Base-by-base conservation (phyloP, 108 stramenopile genomes). In the Discostella stelligeroides region DNA sequence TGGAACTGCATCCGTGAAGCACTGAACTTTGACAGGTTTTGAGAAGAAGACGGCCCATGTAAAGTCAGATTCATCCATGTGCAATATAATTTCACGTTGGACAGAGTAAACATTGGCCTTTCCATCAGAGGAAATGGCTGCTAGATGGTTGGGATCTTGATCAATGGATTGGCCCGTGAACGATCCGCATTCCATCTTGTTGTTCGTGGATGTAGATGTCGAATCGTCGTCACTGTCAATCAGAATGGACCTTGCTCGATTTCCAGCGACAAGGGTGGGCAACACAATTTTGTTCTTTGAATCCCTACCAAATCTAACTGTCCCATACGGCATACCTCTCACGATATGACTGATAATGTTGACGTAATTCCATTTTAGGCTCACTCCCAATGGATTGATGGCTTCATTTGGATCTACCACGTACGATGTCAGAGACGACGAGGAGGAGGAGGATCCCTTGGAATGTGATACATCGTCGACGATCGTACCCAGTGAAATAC, bases 41-140 rank as follows among this genome's bases (percentile, higher is more conserved):
- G 95, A 96, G 57, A 94, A 80, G 75, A 97, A 98, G 17, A 92
- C 86, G 3, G 95, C 70, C 96, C 96, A 98, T 4, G 96, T 91
- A 58, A 86, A 91, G 70, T 96, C 95, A 20, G 83, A 86, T 38
- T 81, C 74, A 17, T 67, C 69, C 54, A 95, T 86, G 47, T 82
- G 70, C 7, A 97, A 30, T 42, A 90, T 64, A 0, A 96, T n/a
- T 66, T 95, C 88, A 0, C 66, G 68, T 43, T 94, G 55, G 1
- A 94, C 94, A 1, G n/a, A 29, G 41, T 80, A 73, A 4, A 39
- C 30, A 11, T 72, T 14, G 20, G 79, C 61, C 21, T 63, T 63
- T 0, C 79, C 79, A n/a, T 59, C 66, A 9, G 25, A 13, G 10
- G 72, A 57, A 37, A 80, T 69, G 14, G 79, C 70, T 38, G 72